phyloP scores from a whole-genome alignment of 1,139 yeast genomes.

The Waltiozyma sp. region DNA sequence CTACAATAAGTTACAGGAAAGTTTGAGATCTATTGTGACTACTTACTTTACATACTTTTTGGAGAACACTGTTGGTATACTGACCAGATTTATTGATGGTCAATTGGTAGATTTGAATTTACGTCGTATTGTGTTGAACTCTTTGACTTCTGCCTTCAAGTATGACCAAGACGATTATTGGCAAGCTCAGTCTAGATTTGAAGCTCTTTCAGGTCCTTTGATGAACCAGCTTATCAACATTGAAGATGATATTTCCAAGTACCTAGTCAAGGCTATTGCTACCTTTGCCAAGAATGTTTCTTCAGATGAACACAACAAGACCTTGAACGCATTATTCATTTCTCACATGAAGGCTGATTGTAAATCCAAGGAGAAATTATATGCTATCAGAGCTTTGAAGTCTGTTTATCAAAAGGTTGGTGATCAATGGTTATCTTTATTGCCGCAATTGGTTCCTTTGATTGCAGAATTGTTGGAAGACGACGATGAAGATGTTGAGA shows the following conservation, averaged over 20 bases:
- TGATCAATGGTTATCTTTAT: slow-evolving; percentile 82
- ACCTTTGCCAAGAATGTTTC: slow-evolving; percentile 60
- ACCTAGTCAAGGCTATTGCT: slow-evolving; percentile 70
- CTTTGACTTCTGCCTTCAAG: slow-evolving; percentile 70
- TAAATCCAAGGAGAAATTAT: slow-evolving; percentile 50
- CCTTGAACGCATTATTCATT: slow-evolving; percentile 44
- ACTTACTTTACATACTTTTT: slow-evolving; percentile 76
- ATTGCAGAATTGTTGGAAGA: slow-evolving; percentile 93
- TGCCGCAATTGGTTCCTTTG: slow-evolving; percentile 91
- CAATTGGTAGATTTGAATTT: slow-evolving; percentile 38
- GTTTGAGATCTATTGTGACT: slow-evolving; percentile 77
- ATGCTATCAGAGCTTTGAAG: slow-evolving; percentile 77
- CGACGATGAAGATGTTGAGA: slow-evolving; percentile 87
- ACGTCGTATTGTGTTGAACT: slow-evolving; percentile 60
- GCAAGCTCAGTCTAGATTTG: slow-evolving; percentile 82
- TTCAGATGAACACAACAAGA: slow-evolving; percentile 74
- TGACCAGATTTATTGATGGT: slow-evolving; percentile 35
- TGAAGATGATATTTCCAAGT: slow-evolving; percentile 63
- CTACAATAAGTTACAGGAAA: slow-evolving; percentile 74
- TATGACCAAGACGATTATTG: slow-evolving; percentile 91
- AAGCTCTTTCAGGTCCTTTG: slow-evolving; percentile 50
- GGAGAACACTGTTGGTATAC: slow-evolving; percentile 53
- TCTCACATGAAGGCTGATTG: slow-evolving; percentile 45
- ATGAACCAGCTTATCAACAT: slow-evolving; percentile 54
- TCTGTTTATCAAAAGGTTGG: slow-evolving; percentile 84